Base-by-base conservation (phyloP, 2,329 filamentous ascomycete genomes). In the Pseudovirgaria hyperparasitica region DNA sequence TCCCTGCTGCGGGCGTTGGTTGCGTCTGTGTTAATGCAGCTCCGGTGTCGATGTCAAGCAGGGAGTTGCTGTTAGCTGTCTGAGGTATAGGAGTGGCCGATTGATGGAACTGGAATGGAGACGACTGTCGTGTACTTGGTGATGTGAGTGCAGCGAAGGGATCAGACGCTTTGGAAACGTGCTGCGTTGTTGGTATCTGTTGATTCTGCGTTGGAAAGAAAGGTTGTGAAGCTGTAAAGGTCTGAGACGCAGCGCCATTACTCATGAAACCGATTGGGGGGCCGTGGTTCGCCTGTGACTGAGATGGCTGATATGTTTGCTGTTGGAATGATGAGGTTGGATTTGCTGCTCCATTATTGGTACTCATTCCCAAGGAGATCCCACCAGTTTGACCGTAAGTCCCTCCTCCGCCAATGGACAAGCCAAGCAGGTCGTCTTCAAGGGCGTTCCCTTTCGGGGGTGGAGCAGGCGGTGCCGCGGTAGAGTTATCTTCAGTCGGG, bases 341-440 rank as follows among this genome's bases (percentile, higher is more conserved):
- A 23, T 12, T 25, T 9, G 10, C 3, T 12, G n/a, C n/a, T n/a
- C n/a, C n/a, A n/a, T n/a, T n/a, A n/a, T n/a, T n/a, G n/a, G n/a
- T n/a, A n/a, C n/a, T n/a, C 5, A 40, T 76, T 5, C 85, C 86
- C 11, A 96, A 65, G 4, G 84, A 76, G 37, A 96, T 92, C 26
- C 77, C 77, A 24, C 87, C 86, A 5, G 75, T 72, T 44, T 81
- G 72, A 9, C 80, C 76, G 45, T 75, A 87, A 30, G 57, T 66
- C 25, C 67, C 65, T 31, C 80, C 76, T 25, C 74, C 74, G 11
- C 48, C 46, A 44, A 98, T 71, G 21, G 85, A 92, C 22, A 98
- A 60, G 0, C 90, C 90, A 4, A 98, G 65, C 6, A 98, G 63
- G 47, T 98, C 90, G 49, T 92, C 86, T 46, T 94, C 86, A 13